A percentile compares a stretch with the other conserved stretches of the same genome.
Conservation (phyloP, 306 rosid genomes). For the Fragaria nilgerrensis region DNA sequence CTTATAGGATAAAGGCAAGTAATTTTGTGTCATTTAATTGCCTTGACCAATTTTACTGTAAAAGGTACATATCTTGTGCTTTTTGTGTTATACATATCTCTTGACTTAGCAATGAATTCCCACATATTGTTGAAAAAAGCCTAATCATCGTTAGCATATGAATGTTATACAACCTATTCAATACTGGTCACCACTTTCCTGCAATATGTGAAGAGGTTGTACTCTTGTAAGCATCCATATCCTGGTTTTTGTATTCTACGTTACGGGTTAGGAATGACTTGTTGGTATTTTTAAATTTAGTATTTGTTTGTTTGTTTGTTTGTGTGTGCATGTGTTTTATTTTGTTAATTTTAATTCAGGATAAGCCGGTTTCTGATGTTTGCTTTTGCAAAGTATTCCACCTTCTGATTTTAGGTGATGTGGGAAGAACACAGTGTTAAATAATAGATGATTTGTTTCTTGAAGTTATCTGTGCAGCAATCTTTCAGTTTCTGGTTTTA, state of each 20-base stretch:
- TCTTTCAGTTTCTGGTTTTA: not conserved
- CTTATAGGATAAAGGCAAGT: conserved; percentile 82
- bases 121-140: not conserved
- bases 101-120: not conserved
- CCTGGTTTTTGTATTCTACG: not conserved
- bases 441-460: not conserved
- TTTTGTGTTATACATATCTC: not conserved
- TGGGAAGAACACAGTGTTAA: not conserved
- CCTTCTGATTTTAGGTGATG: conserved; percentile 4
- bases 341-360: not conserved
- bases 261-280: not conserved
- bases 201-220: not conserved
- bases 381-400: not conserved
- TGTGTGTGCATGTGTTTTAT: not conserved
- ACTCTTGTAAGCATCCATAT: not conserved
- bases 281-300: not conserved
- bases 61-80: not conserved
- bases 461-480: not conserved
- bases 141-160: not conserved
- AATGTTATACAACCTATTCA: not conserved
- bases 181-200: not conserved
- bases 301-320: not conserved
- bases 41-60: not conserved
- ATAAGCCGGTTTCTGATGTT: not conserved
- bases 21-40: conserved; percentile 13